Evolutionary conservation across 805 yeast species (phyloP).

Genomic region (Metschnikowia peoriensis): DNA sequence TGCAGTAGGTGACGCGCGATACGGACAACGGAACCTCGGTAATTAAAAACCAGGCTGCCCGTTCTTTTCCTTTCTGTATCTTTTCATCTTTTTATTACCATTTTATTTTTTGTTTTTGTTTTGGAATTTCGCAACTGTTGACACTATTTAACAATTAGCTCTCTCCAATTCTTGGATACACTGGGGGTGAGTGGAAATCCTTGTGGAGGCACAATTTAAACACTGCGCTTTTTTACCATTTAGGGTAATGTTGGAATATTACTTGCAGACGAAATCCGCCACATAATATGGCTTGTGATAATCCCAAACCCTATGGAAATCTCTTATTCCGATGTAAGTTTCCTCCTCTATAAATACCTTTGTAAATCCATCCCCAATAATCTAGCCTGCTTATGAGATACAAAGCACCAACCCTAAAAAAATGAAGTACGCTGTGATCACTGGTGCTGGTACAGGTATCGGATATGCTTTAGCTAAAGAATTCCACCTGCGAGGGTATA

Average conservation of each 20-base stretch:
- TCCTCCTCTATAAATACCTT: neutral
- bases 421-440: conserved; percentile 15
- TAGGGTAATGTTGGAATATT: neutral
- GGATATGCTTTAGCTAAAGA: conserved; percentile 16
- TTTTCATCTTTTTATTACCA: too few species aligned
- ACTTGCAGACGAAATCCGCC: neutral
- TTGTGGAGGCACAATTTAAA: neutral
- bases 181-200: neutral
- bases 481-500: conserved; percentile 33
- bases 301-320: too few species aligned
- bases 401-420: neutral
- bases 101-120: too few species aligned
- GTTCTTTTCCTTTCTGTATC: too few species aligned
- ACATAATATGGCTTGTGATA: neutral
- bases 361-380: neutral
- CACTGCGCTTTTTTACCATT: too few species aligned
- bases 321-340: neutral
- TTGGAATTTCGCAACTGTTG: too few species aligned
- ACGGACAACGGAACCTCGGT: neutral
- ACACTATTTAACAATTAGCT: too few species aligned
- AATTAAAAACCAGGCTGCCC: too few species aligned
- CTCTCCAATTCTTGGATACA: too few species aligned
- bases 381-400: too few species aligned
- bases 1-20: neutral
- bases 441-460: conserved; percentile 20